Evolutionary conservation across 257 asterid genomes (phyloP).

Genomic region (Thymus quinquecostatus): DNA sequence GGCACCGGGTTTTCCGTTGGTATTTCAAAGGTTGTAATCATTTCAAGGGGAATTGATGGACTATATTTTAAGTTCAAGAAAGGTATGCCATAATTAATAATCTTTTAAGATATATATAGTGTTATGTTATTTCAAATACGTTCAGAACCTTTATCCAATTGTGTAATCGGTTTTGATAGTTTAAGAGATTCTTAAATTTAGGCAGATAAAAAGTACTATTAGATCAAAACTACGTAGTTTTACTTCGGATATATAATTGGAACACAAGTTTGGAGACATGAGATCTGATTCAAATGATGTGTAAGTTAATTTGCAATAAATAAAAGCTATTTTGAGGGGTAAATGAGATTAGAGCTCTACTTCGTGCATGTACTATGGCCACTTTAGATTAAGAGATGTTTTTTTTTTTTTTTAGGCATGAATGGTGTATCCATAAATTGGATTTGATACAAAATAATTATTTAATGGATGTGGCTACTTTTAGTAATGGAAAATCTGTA

Average conservation of each 20-base stretch:
- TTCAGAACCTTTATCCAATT: no score
- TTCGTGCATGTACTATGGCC: not conserved
- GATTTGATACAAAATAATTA: not conserved
- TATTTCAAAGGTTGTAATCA: conserved; percentile 34
- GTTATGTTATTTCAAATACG: not conserved
- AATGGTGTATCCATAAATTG: not conserved
- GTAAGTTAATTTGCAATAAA: not conserved
- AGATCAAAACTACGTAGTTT: no score
- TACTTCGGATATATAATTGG: no score
- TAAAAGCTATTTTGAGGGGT: not conserved
- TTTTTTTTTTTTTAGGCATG: no score
- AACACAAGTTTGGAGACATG: no score
- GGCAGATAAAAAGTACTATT: no score
- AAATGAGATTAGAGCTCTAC: no score
- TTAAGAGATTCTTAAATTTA: no score
- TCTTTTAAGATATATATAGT: not conserved
- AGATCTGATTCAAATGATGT: not conserved
- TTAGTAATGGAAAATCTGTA: not conserved
- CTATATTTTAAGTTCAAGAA: conserved; percentile 1
- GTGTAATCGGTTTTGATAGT: no score
- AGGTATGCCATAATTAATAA: no score
- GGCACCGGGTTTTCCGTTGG: conserved; percentile 38
- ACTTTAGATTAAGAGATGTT: no score
- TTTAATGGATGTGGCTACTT: not conserved
- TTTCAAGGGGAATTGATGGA: conserved; percentile 30